These are phyloP conservation scores for Citrus australasica DNA, from an alignment of 345 rosid species.

Conservation along the genomic window DNA sequence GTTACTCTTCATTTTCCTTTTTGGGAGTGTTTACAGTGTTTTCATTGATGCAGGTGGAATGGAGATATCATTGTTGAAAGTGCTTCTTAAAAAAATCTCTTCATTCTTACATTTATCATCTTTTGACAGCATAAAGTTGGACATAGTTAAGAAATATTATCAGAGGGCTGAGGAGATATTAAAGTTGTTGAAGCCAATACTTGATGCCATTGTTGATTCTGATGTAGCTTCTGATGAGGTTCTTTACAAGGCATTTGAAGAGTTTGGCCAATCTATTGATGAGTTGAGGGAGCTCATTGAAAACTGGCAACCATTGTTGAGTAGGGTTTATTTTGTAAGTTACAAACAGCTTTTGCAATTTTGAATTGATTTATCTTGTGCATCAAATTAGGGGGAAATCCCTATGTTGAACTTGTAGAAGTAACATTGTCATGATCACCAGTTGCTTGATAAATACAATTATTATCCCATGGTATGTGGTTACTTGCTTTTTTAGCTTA, in stretches of 20 bases:
- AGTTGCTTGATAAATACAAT: neutral
- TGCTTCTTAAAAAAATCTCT: conserved; percentile 60
- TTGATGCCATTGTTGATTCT: conserved; percentile 52
- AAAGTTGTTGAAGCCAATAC: conserved; percentile 72
- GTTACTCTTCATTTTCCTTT: conserved; percentile 5
- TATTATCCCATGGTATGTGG: neutral
- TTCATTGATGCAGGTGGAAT: conserved; percentile 52
- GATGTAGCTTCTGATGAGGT: conserved; percentile 57
- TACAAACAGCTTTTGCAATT: conserved; percentile 3
- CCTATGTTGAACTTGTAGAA: conserved; percentile 2
- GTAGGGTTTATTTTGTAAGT: conserved; percentile 90
- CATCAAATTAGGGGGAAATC: neutral
- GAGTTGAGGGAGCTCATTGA: conserved; percentile 64
- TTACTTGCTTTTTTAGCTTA: neutral
- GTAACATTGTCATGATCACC: neutral
- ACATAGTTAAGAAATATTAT: conserved; percentile 63
- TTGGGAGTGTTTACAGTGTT: neutral
- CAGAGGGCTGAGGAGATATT: conserved; percentile 74
- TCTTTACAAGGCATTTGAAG: conserved; percentile 55
- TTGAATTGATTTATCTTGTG: neutral
- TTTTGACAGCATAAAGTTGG: conserved; percentile 48
- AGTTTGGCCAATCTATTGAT: conserved; percentile 60
- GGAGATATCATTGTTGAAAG: conserved; percentile 72
- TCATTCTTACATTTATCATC: conserved; percentile 63
- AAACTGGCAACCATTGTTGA: conserved; percentile 68